Conservation (phyloP, 2,329 filamentous ascomycete genomes). For the Colletotrichum sp. region DNA sequence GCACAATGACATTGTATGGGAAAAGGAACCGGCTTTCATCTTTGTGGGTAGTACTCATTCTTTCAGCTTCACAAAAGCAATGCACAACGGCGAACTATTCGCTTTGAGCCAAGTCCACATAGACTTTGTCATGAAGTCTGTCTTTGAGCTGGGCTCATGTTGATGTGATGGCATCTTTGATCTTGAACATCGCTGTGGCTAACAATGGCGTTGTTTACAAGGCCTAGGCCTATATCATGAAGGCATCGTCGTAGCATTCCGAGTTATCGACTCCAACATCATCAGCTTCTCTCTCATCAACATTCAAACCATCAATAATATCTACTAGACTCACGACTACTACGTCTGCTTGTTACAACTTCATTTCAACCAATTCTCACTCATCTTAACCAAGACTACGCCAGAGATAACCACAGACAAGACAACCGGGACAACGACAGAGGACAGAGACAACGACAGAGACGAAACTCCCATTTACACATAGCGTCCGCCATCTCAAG, state of each 20-base stretch:
- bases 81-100: background rate
- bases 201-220: background rate
- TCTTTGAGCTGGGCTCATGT: background rate
- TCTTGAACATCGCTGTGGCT: background rate
- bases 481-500: too few species aligned
- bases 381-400: background rate
- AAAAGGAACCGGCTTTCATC: background rate
- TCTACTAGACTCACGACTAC: background rate
- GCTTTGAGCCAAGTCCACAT: accelerated
- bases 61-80: background rate
- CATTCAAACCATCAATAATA: background rate
- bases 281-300: background rate
- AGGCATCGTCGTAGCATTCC: background rate
- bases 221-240: background rate
- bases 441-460: too few species aligned
- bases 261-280: background rate
- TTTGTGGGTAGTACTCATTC: background rate
- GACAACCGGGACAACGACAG: too few species aligned
- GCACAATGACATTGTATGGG: background rate
- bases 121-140: background rate
- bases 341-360: background rate
- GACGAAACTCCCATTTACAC: background rate
- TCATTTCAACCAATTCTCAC: background rate
- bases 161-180: background rate
- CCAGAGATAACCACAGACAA: too few species aligned